phyloP scores from a whole-genome alignment of 2,329 filamentous ascomycete species.

The Ascochyta rabiei region DNA sequence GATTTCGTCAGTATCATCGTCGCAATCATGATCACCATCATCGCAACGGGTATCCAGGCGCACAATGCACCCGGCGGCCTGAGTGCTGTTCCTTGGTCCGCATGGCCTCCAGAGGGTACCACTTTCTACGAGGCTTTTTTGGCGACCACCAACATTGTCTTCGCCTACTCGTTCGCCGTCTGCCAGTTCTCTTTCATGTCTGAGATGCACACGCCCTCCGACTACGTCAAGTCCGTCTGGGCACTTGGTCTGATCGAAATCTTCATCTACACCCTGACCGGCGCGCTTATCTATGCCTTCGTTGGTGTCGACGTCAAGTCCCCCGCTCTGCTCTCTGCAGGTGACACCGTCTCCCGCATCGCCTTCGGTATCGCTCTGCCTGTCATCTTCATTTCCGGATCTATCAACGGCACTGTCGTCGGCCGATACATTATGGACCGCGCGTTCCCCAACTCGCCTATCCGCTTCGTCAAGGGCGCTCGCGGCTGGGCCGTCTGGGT shows the following conservation, averaged over 20 bases:
- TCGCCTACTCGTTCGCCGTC: constrained; percentile 60
- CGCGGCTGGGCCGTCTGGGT: constrained; percentile 62
- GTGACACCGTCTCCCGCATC: constrained; percentile 64
- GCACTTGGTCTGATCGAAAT: constrained; percentile 65
- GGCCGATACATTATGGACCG: constrained; percentile 68
- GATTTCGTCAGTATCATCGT: constrained; percentile 69
- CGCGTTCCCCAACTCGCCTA: constrained; percentile 63
- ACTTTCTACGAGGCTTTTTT: constrained; percentile 71
- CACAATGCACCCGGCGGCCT: constrained; percentile 41
- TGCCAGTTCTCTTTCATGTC: constrained; percentile 73
- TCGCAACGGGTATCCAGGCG: constrained; percentile 62
- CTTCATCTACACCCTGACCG: constrained; percentile 70
- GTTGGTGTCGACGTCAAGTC: constrained; percentile 65
- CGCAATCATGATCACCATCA: constrained; percentile 72
- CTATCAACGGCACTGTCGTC: constrained; percentile 73
- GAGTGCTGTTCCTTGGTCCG: constrained; percentile 39
- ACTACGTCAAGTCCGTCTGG: constrained; percentile 63
- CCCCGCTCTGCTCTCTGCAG: constrained; percentile 70
- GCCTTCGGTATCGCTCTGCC: constrained; percentile 75
- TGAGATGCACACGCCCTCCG: constrained; percentile 67
- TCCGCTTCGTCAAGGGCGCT: constrained; percentile 47
- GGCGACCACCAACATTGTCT: constrained; percentile 41
- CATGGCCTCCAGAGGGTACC: constrained; percentile 38
- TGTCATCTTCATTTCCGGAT: constrained; percentile 73
- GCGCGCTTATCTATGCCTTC: constrained; percentile 72